phyloP scores from a whole-genome alignment of 116 monocot genomes.

The Phalaenopsis hybrid region DNA sequence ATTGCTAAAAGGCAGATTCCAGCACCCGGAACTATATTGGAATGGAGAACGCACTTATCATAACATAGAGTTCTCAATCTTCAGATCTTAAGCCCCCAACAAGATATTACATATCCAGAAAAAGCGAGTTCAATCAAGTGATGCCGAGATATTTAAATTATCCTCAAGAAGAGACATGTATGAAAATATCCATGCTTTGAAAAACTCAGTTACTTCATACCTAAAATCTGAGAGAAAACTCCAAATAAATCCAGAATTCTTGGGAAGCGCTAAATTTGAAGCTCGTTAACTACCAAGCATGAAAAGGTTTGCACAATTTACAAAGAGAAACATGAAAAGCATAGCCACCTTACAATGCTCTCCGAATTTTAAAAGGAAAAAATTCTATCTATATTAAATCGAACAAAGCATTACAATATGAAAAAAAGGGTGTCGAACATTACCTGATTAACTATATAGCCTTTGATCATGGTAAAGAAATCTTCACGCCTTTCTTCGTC shows the following conservation, averaged over 20 bases:
- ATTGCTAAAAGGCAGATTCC: too few relatives aligned
- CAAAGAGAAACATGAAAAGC: neutral
- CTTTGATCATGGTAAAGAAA: constrained; percentile 83
- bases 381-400: too few relatives aligned
- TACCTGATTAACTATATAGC: constrained; percentile 94
- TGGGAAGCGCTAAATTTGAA: neutral
- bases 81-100: too few relatives aligned
- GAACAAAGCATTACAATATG: neutral
- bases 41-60: too few relatives aligned
- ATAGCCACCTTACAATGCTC: neutral
- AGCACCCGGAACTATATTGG: too few relatives aligned
- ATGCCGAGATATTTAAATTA: neutral
- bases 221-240: neutral
- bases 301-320: neutral
- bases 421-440: neutral
- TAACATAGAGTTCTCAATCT: too few relatives aligned
- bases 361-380: neutral
- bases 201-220: neutral
- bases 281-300: neutral
- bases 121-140: too few relatives aligned
- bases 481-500: constrained; percentile 77
- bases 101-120: too few relatives aligned
- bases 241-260: neutral
- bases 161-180: neutral
- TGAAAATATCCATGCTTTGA: neutral